Base-by-base conservation (phyloP, 176 grass and related monocot species). In the Phoenix dactylifera region DNA sequence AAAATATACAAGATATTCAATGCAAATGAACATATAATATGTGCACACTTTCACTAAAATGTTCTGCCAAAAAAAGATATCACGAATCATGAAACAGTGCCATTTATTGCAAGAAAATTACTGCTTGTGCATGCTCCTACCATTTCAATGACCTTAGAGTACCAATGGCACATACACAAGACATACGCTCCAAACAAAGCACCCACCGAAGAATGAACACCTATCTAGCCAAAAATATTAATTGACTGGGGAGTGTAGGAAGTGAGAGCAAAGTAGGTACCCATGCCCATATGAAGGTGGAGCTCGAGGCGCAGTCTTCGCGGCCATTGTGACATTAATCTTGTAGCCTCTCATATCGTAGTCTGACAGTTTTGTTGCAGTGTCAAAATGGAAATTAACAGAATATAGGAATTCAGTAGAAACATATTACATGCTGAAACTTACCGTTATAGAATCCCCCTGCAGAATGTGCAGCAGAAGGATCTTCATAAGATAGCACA, bases 401-500 rank as follows among this genome's bases (percentile, higher is more conserved):
- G 5, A 22, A 26, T 63, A 16, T 29, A 22, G 7, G 4, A 10
- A 57, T 58, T 63, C 26, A 39, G 54, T 22, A 65, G 15, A 23
- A 50, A 49, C 22, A 26, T 26, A 26, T 26, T 26, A 4, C 26
- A 18, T 35, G 30, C 30, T 9, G 5, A 7, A 64, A 72, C 82
- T 58, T 83, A 98, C 93, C 77, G 35, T 98, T 98, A 49, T 92
- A 98, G 69, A 98, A 98, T 57, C 79, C 79, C 69, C 93, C 88
- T 75, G 93, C 93, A 61, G 93, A 69, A 83, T 98, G 93, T 70
- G 93, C 93, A 64, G 93, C 93, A 71, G 81, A 80, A 53, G 93
- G 93, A 78, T 98, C 93, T 88, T 98, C 93, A 74, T 98, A 98
- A 79, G 88, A 84, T 67, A 98, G 82, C 51, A 84, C 87, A 73